Base-by-base conservation (phyloP, 108 stramenopile genomes). In the Fragilaria crotonensis region DNA sequence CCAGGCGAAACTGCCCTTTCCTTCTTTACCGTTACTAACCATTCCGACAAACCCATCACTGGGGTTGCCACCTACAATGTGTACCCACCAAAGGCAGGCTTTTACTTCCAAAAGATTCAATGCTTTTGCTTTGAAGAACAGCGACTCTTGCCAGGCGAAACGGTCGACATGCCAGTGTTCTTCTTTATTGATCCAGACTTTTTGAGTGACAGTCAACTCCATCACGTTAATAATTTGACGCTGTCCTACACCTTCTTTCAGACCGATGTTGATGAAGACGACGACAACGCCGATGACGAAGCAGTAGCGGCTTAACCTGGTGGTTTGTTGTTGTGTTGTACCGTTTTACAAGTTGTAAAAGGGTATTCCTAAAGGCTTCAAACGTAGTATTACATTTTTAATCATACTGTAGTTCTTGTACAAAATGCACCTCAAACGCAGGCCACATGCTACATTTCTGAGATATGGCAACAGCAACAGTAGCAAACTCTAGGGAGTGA, bases 101-200 rank as follows among this genome's bases (percentile, higher is more conserved):
- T 97, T 46, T 96, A 99, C 77, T 99, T 99, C 73, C 96, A 97
- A 66, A 99, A 99, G 67, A 98, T 99, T 66, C 97, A 99, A 71
- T 99, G 99, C 59, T 99, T 99, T 78, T 99, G 99, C 71, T 99
- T 99, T 67, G 99, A 99, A 70, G 97, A 99, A 78, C 99, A 99
- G 64, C 77, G 99, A 17, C 64, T 99, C 9, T 58, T 93, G 5
- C 92, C 96, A 2, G 89, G 91, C 4, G 99, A 99, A 72, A 97
- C 96, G 32, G 95, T 98, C 51, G 99, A 99, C 60, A 97, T 97
- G 96, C 98, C 96, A 5, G 96, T 99, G 4, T 97, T 99, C 63
- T 99, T 98, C 79, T 98, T 97, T 64, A 88, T 99, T 57, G 99
- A 99, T 78, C 99, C 99, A 5, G 96, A 97, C 21, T 88, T 97